phyloP scores from a whole-genome alignment of 2,329 filamentous ascomycete species.

The Ophiostoma novo-ulmi region DNA sequence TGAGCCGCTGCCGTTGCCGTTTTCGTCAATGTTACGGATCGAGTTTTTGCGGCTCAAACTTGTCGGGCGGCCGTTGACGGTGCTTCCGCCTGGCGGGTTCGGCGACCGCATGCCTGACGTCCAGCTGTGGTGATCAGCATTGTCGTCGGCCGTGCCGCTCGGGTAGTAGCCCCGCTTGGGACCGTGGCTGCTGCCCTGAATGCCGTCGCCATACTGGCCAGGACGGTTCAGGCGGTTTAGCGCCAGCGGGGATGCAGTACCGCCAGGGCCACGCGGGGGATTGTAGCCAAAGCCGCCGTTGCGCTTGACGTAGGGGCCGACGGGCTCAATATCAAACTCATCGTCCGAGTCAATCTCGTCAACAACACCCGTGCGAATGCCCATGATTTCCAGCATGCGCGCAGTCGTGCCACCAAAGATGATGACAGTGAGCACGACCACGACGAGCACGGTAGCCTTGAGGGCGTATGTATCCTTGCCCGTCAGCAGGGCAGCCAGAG shows the following conservation, averaged over 20 bases:
- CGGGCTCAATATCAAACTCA: slow-evolving; percentile 89
- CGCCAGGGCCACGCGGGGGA: slow-evolving; percentile 52
- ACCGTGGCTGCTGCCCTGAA: slow-evolving; percentile 27
- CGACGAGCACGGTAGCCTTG: slow-evolving; percentile 91
- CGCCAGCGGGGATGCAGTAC: slow-evolving; percentile 48
- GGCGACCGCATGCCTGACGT: slow-evolving; percentile 52
- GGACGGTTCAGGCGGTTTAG: slow-evolving; percentile 46
- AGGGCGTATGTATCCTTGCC: slow-evolving; percentile 78
- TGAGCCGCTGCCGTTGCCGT: slow-evolving; percentile 39
- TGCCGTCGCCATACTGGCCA: slow-evolving; percentile 20
- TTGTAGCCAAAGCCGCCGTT: slow-evolving; percentile 73
- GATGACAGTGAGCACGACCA: slow-evolving; percentile 95
- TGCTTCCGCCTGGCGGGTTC: slow-evolving; percentile 31
- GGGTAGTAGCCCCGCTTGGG: slow-evolving; percentile 26
- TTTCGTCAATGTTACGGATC: slow-evolving; percentile 28
- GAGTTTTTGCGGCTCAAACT: slow-evolving; percentile 52
- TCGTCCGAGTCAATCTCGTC: slow-evolving; percentile 97
- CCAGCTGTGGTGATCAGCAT: slow-evolving; percentile 41
- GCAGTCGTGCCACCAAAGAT: slow-evolving; percentile 97
- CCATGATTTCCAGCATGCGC: slow-evolving; percentile 93
- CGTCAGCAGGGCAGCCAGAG: slow-evolving; percentile 79
- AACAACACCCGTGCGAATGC: slow-evolving; percentile 92
- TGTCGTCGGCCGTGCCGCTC: slow-evolving; percentile 24
- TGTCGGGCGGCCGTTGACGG: slow-evolving; percentile 36
- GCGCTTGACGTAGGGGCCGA: slow-evolving; percentile 74